Evolutionary conservation across 2,329 filamentous ascomycete genomes (phyloP).

Genomic region (Stenocarpella maydis): DNA sequence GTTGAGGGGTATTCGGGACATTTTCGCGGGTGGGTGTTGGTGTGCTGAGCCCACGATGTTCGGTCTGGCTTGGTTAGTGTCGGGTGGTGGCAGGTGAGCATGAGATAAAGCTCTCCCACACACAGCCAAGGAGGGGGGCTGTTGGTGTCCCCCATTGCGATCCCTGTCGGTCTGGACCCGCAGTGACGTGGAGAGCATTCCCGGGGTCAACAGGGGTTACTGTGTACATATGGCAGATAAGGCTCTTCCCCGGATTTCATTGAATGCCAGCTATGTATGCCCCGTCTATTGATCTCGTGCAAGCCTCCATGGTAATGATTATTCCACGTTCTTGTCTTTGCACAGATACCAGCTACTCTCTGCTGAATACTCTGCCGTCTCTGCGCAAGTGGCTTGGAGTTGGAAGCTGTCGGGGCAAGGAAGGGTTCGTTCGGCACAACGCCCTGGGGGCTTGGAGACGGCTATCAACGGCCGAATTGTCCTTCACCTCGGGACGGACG

Average conservation of each 20-base stretch:
- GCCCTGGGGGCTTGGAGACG: constrained; percentile 31
- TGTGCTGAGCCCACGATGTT: too few relatives aligned
- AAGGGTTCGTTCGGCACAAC: neutral
- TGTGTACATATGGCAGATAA: too few relatives aligned
- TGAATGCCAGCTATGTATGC: neutral
- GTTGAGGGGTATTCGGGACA: constrained; percentile 75
- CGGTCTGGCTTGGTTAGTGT: too few relatives aligned
- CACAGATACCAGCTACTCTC: too few relatives aligned
- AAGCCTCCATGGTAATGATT: too few relatives aligned
- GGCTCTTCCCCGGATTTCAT: constrained; percentile 14
- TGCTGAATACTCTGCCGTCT: neutral
- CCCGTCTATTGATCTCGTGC: too few relatives aligned
- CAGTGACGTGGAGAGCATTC: constrained; percentile 28
- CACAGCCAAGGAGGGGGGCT: too few relatives aligned
- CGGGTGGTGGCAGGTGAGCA: neutral
- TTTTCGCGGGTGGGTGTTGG: constrained; percentile 38
- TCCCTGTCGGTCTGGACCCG: constrained; percentile 4
- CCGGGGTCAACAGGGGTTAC: constrained; percentile 27
- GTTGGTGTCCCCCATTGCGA: neutral
- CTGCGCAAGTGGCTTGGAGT: neutral
- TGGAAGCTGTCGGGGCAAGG: neutral
- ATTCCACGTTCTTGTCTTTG: too few relatives aligned
- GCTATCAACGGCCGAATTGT: constrained; percentile 33
- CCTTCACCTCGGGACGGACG: neutral
- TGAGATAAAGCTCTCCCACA: neutral